These are phyloP conservation scores for Dissophora globulifera DNA, from an alignment of 192 early-diverging fungal genomes.

Conservation along the genomic window DNA sequence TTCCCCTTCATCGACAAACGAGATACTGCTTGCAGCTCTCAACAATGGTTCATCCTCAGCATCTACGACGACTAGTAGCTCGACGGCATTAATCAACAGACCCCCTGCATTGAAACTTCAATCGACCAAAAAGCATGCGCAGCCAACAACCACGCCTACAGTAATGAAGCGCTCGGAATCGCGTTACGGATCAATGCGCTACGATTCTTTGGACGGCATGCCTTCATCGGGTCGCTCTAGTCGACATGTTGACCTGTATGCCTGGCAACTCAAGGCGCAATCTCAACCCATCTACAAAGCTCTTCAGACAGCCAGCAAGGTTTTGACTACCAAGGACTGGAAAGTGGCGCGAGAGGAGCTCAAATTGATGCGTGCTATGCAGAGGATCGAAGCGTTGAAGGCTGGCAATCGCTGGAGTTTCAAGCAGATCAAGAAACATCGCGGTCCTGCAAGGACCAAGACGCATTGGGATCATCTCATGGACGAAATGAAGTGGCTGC, in stretches of 20 bases:
- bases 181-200: conserved; percentile 24
- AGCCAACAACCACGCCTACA: conserved; percentile 38
- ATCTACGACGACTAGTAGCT: background rate
- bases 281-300: conserved; percentile 67
- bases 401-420: conserved; percentile 77
- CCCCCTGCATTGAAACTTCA: conserved; percentile 13
- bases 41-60: background rate
- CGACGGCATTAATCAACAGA: background rate
- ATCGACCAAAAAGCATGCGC: conserved; percentile 35
- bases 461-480: conserved; percentile 83
- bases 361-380: conserved; percentile 69
- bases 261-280: conserved; percentile 59
- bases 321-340: conserved; percentile 80
- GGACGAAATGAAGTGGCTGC: conserved; percentile 87
- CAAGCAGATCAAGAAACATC: conserved; percentile 75
- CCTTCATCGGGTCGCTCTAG: conserved; percentile 6
- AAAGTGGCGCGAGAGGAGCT: conserved; percentile 82
- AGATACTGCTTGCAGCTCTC: conserved; percentile 1
- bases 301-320: conserved; percentile 72
- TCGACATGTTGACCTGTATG: conserved; percentile 45
- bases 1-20: conserved; percentile 6
- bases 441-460: conserved; percentile 62
- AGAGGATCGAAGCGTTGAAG: conserved; percentile 77
- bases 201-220: conserved; percentile 19
- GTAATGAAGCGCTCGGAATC: conserved; percentile 45